phyloP scores from a whole-genome alignment of 2,329 filamentous ascomycete species.

The Botrytis byssoidea region DNA sequence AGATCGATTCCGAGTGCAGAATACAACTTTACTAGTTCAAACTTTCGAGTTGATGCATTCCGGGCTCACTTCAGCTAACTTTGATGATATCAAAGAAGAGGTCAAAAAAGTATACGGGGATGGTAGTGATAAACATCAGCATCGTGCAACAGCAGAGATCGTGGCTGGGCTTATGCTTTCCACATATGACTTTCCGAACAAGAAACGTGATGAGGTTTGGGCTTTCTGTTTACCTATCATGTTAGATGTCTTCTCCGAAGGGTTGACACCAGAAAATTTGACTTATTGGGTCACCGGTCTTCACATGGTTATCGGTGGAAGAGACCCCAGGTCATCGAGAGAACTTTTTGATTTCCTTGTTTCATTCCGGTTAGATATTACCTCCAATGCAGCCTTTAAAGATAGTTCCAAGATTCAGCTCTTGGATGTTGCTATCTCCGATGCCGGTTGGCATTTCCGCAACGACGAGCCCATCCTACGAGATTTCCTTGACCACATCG shows the following conservation, averaged over 20 bases:
- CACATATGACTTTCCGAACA: constrained; percentile 72
- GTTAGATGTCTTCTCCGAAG: constrained; percentile 82
- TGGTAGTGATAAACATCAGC: constrained; percentile 95
- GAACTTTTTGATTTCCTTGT: constrained; percentile 82
- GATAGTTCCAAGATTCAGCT: constrained; percentile 95
- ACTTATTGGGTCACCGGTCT: constrained; percentile 94
- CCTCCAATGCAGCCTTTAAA: constrained; percentile 96
- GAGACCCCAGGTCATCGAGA: constrained; percentile 83
- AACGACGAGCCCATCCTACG: constrained; percentile 82
- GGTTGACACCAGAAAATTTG: constrained; percentile 89
- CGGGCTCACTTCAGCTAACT: constrained; percentile 71
- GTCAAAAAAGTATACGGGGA: constrained; percentile 79
- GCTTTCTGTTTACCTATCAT: constrained; percentile 87
- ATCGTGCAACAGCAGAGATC: constrained; percentile 92
- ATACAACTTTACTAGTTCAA: constrained; percentile 82
- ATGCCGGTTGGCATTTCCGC: constrained; percentile 95
- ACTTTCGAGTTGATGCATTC: constrained; percentile 87
- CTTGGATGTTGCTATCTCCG: constrained; percentile 81
- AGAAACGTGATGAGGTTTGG: constrained; percentile 78
- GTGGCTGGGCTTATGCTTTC: constrained; percentile 80
- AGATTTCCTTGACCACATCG: constrained; percentile 85
- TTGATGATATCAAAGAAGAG: constrained; percentile 85
- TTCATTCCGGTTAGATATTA: constrained; percentile 87
- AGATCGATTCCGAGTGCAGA: constrained; percentile 87
- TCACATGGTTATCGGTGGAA: constrained; percentile 81